These are phyloP conservation scores for Alnus glutinosa DNA, from an alignment of 306 rosid species.

Conservation along the genomic window DNA sequence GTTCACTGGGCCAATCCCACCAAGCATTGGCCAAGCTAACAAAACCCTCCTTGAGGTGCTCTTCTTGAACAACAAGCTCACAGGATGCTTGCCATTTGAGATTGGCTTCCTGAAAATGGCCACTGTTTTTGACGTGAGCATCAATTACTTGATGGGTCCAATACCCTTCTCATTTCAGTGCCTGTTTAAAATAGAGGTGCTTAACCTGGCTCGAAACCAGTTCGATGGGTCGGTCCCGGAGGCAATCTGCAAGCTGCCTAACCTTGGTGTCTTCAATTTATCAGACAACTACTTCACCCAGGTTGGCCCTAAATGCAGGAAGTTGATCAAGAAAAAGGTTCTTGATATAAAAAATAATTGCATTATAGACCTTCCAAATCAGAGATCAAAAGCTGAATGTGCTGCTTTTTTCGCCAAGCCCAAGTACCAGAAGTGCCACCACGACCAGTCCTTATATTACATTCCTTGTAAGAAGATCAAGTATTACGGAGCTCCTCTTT, in stretches of 20 bases:
- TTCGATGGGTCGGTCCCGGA: conserved; percentile 67
- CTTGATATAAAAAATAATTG: conserved; percentile 54
- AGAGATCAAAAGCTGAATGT: conserved; percentile 39
- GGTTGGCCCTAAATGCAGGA: conserved; percentile 61
- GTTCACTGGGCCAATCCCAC: conserved; percentile 57
- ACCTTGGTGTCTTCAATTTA: conserved; percentile 37
- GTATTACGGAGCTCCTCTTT: neutral
- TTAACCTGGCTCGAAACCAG: conserved; percentile 45
- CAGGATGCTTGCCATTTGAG: conserved; percentile 71
- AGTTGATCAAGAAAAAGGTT: conserved; percentile 37
- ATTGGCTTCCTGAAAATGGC: conserved; percentile 55
- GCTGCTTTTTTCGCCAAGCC: conserved; percentile 22
- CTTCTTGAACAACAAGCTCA: conserved; percentile 48
- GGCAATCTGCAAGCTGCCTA: conserved; percentile 48
- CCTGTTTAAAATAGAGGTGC: conserved; percentile 36
- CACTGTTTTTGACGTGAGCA: conserved; percentile 61
- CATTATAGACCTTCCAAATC: conserved; percentile 47
- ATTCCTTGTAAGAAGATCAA: conserved; percentile 46
- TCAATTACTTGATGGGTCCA: conserved; percentile 57
- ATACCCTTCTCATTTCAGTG: conserved; percentile 72
- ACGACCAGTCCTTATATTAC: conserved; percentile 14
- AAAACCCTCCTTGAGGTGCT: conserved; percentile 64
- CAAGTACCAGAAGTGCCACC: conserved; percentile 26
- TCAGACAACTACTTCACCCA: conserved; percentile 53
- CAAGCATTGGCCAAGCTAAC: conserved; percentile 43